Conservation (phyloP, 352 stramenopile genomes). For the Phytopythium mirpurense region DNA sequence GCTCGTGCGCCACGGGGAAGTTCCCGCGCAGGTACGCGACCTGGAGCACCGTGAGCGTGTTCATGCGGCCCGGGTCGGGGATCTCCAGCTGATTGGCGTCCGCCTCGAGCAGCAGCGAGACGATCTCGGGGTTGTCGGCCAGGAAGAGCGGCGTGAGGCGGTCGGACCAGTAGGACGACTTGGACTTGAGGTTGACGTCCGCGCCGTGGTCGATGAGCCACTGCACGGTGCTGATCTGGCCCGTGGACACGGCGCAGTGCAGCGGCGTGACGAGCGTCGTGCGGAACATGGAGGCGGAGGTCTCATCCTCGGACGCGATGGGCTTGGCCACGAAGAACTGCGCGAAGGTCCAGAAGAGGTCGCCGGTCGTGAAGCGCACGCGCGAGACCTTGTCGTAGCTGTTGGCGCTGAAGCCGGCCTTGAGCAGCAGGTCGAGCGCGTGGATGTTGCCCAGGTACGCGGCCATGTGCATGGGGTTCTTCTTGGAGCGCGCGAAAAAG, state of each 20-base stretch:
- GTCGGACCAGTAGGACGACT: conserved; percentile 67
- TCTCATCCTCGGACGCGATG: conserved; percentile 40
- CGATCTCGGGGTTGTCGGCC: conserved; percentile 57
- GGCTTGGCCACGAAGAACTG: conserved; percentile 61
- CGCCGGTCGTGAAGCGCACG: conserved; percentile 73
- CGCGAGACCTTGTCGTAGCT: conserved; percentile 74
- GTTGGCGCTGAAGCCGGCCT: conserved; percentile 52
- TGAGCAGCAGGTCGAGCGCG: conserved; percentile 50
- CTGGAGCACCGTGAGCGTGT: conserved; percentile 75
- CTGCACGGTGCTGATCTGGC: conserved; percentile 57
- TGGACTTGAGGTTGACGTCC: conserved; percentile 38
- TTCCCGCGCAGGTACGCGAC: conserved; percentile 74
- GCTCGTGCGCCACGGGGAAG: conserved; percentile 64
- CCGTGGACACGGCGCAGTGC: conserved; percentile 71
- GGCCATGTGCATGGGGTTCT: conserved; percentile 79
- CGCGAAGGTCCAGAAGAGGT: conserved; percentile 81
- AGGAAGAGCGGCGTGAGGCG: conserved; percentile 74
- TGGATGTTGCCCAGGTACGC: conserved; percentile 69
- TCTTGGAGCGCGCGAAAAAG: conserved; percentile 59
- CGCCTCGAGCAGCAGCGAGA: conserved; percentile 53
- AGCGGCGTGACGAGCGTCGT: conserved; percentile 79
- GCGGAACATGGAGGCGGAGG: conserved; percentile 71
- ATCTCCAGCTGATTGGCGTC: conserved; percentile 62
- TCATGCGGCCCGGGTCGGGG: conserved; percentile 74
- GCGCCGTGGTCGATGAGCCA: conserved; percentile 67